Base-by-base conservation (phyloP, 169 alveolate species). In the Cystoisospora suis region DNA sequence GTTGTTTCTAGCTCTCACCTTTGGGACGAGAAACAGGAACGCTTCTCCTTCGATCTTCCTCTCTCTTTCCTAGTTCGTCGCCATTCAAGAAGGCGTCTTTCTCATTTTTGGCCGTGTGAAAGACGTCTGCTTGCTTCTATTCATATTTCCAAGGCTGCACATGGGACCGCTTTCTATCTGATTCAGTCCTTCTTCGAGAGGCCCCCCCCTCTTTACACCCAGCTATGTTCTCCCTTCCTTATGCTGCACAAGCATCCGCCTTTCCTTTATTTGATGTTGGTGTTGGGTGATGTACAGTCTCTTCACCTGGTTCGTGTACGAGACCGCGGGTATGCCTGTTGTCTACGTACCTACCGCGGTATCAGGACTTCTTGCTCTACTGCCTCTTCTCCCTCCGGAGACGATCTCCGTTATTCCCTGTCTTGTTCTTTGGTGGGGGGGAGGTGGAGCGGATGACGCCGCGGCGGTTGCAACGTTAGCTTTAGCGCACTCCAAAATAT, bases 271-370 rank as follows among this genome's bases (percentile, higher is more conserved):
- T 23, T 53, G 65, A 15, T 53, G 23, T 53, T 53, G 65, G 29
- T 53, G 65, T 23, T 53, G 65, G 29, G 12, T 53, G 29, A 15
- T 72, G 83, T 17, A 75, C 91, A 91, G 94, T 42, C 45, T 94
- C 44, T 94, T 89, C 81, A 94, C 93, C 80, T 94, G 95, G 95
- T 44, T 86, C 81, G 85, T 90, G 27, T 94, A 90, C 88, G 91
- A 90, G 47, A 85, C 87, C 91, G 87, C 91, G 38, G 92, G 91
- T 45, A 89, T 94, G 61, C 95, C 95, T n/a, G 92, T 94, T 20
- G 93, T 94, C 38, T 94, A 89, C 75, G 95, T 94, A 34, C 95
- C 95, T 27, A 94, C 95, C 27, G 92, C 93, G n/a, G 65, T 79
- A 9, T 87, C 94, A 46, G 88, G 88, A 15, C 91, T 94, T 75